phyloP scores from a whole-genome alignment of 768 basidiomycete species.

The Saitozyma podzolica region DNA sequence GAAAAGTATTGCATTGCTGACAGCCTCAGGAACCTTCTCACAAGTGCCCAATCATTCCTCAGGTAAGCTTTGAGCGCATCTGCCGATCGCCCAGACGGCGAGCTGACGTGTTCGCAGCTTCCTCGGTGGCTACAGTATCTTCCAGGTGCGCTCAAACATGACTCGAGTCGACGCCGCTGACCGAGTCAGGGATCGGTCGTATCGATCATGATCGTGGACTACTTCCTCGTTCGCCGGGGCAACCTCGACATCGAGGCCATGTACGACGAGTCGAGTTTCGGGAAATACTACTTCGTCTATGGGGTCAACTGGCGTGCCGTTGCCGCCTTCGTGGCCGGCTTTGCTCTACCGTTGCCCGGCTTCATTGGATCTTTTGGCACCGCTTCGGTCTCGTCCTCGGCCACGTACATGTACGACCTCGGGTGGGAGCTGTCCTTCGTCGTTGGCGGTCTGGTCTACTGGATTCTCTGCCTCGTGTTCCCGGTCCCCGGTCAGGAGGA shows the following conservation, averaged over 20 bases:
- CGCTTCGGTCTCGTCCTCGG: slow-evolving; percentile 18
- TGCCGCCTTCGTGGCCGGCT: slow-evolving; percentile 21
- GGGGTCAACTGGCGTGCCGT: slow-evolving; percentile 27
- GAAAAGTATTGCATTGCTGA: no score
- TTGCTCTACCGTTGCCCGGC: slow-evolving; percentile 22
- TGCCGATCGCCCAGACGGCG: no score
- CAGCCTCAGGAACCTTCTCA: no score
- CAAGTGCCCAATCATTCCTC: no score
- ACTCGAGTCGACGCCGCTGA: no score
- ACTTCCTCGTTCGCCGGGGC: slow-evolving; percentile 67
- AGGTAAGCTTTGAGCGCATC: no score
- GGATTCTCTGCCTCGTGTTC: slow-evolving; percentile 17
- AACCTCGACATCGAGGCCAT: slow-evolving; percentile 28
- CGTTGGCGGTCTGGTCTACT: slow-evolving; percentile 18
- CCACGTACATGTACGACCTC: slow-evolving; percentile 22
- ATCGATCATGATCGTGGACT: slow-evolving; percentile 83
- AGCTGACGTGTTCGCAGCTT: no score
- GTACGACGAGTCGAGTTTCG: slow-evolving; percentile 16
- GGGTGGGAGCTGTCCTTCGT: slow-evolving; percentile 34
- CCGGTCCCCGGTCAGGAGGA: slow-evolving; percentile 26
- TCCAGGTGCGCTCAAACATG: no score
- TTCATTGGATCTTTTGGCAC: slow-evolving; percentile 32
- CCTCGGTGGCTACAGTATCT: no score
- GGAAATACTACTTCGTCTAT: slow-evolving; percentile 23
- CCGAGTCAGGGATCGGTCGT: no score